Conservation (phyloP, 225 moss, liverwort and hornwort genomes). For the Thuidium tamariscinum region DNA sequence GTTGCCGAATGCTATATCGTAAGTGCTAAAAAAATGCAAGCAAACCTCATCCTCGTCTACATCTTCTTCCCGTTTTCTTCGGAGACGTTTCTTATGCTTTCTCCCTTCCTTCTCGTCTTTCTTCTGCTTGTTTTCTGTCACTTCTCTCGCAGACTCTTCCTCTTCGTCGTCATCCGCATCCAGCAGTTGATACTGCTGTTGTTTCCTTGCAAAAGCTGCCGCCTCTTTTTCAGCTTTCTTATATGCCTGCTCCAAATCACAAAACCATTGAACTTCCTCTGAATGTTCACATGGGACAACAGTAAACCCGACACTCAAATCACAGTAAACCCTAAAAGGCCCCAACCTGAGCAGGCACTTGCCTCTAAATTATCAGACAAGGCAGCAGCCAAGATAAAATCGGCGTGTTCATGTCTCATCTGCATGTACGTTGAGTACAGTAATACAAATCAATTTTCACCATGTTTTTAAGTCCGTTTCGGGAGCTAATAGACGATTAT, state of each 20-base stretch:
- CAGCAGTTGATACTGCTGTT: conserved; percentile 66
- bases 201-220: conserved; percentile 50
- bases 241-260: conserved; percentile 38
- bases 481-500: not conserved
- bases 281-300: not conserved
- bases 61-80: conserved; percentile 62
- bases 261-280: not conserved
- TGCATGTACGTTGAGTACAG: too few species aligned
- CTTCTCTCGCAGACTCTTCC: conserved; percentile 9
- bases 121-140: conserved; percentile 20
- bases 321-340: not conserved
- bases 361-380: not conserved
- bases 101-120: conserved; percentile 32
- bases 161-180: conserved; percentile 89
- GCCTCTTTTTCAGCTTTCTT: conserved; percentile 80
- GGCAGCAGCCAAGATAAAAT: not conserved
- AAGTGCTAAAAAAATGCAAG: not conserved
- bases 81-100: conserved; percentile 47
- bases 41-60: conserved; percentile 66
- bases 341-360: not conserved
- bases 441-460: not conserved
- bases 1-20: not conserved
- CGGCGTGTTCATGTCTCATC: not conserved
- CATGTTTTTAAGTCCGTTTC: not conserved
- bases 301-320: not conserved